phyloP scores from a whole-genome alignment of 768 basidiomycete species.

The Paxillus rubicundulus region DNA sequence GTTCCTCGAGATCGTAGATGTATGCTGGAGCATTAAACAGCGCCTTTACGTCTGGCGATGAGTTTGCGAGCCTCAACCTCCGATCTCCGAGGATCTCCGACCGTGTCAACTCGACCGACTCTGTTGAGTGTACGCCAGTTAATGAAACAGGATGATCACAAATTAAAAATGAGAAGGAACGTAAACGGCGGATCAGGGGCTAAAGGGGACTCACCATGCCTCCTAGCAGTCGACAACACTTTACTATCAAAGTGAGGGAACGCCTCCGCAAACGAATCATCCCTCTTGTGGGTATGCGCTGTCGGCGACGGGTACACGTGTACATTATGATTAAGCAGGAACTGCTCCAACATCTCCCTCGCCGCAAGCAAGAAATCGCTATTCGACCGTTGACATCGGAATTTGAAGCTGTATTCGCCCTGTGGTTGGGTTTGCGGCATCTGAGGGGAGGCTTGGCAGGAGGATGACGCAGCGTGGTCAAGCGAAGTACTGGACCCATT shows the following conservation, averaged over 20 bases:
- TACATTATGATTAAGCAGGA: conserved; percentile 78
- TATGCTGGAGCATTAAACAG: conserved; percentile 86
- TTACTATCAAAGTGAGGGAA: conserved; percentile 98
- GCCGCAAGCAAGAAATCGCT: conserved; percentile 90
- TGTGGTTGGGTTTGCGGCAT: conserved; percentile 17
- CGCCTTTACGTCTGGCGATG: conserved; percentile 93
- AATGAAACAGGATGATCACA: neutral
- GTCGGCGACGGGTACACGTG: conserved; percentile 78
- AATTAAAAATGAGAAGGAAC: conserved; percentile 36
- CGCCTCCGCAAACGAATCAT: conserved; percentile 91
- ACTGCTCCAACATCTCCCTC: conserved; percentile 91
- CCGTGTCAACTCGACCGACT: conserved; percentile 75
- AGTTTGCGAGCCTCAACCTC: conserved; percentile 78
- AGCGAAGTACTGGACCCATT: conserved; percentile 51
- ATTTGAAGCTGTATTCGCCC: conserved; percentile 88
- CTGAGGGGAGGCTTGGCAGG: conserved; percentile 20
- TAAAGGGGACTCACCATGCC: conserved; percentile 46
- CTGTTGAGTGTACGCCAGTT: conserved; percentile 38
- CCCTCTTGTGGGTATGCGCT: conserved; percentile 77
- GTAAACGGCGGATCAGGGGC: conserved; percentile 12
- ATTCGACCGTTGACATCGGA: conserved; percentile 92
- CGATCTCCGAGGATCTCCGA: conserved; percentile 67
- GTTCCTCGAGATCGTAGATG: conserved; percentile 76
- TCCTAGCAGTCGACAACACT: conserved; percentile 75
- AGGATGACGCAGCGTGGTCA: conserved; percentile 41